Base-by-base conservation (phyloP, 495 filamentous ascomycete genomes). In the Aspergillus baeticus region DNA sequence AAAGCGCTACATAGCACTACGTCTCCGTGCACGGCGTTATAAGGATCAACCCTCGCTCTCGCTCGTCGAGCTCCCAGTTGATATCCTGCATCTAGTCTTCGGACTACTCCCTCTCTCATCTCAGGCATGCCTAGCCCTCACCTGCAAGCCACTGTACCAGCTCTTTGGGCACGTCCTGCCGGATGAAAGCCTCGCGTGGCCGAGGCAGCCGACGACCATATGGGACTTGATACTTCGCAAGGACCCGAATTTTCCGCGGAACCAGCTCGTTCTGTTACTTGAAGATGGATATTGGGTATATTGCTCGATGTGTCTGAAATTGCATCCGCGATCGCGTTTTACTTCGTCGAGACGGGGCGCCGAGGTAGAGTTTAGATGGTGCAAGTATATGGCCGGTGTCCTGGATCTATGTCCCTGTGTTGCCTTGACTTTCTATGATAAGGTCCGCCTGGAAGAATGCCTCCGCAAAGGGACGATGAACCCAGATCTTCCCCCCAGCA, bases 371-470 rank as follows among this genome's bases (percentile, higher is more conserved):
- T 1, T 2, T 15, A 6, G 23, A 6, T 13, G 3, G 13, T 46
- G 55, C 39, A 47, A 26, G 10, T 23, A n/a, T 6, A 2, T 5
- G 5, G 6, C 14, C 17, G 18, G 39, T 18, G 37, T 53, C 7
- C 76, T 81, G 37, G 73, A 55, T 29, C 38, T 60, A 0, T 60
- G 58, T 22, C 22, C 70, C 20, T 60, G 58, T 31, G 45, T 60
- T 36, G 31, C 51, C 5, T 15, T 60, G 13, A 60, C 58, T 37
- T 60, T 45, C 14, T 13, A 13, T 8, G 41, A 60, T 39, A 6
- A 42, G 15, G 41, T 48, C 1, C 13, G 13, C 10, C 33, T 54
- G 6, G 33, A 11, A 7, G 15, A 47, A 3, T 59, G 49, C 49
- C 14, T 59, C n/a, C 34, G 33, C 1, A 46, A 29, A 1, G 48